These are phyloP conservation scores for Cyberlindnera maclurae DNA, from an alignment of 805 yeast species.

Conservation along the genomic window DNA sequence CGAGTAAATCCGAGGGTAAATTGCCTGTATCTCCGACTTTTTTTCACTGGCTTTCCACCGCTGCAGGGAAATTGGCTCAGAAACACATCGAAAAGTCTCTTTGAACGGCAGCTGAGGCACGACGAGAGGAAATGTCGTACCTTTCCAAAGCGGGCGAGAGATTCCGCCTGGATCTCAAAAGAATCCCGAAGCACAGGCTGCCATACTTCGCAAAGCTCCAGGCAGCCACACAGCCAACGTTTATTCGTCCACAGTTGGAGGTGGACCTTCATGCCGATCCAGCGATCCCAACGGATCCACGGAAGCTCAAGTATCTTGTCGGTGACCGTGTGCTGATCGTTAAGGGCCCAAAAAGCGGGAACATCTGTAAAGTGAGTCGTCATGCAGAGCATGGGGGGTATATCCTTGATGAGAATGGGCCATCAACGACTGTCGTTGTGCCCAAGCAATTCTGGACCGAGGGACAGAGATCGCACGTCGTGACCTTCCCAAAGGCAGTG, in stretches of 20 bases:
- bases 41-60: too few relatives aligned
- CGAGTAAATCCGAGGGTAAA: too few relatives aligned
- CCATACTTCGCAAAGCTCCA: constrained; percentile 25
- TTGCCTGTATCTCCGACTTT: too few relatives aligned
- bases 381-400: constrained; percentile 57
- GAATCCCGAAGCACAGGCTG: constrained; percentile 25
- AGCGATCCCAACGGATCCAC: constrained; percentile 34
- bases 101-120: too few relatives aligned
- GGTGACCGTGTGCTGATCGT: constrained; percentile 76
- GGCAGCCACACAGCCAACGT: constrained; percentile 28
- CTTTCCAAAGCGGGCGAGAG: constrained; percentile 33
- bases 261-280: constrained; percentile 25
- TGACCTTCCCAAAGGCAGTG: constrained; percentile 60
- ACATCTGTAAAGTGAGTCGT: constrained; percentile 57
- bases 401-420: constrained; percentile 61
- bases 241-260: constrained; percentile 28
- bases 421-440: constrained; percentile 51
- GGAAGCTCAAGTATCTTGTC: constrained; percentile 54
- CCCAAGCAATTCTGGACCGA: constrained; percentile 71
- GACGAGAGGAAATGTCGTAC: constrained; percentile 14
- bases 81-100: too few relatives aligned
- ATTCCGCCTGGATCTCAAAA: constrained; percentile 25
- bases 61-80: too few relatives aligned
- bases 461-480: constrained; percentile 64
- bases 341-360: constrained; percentile 69